Conservation (phyloP, 306 rosid genomes). For the Medicago arabica region DNA sequence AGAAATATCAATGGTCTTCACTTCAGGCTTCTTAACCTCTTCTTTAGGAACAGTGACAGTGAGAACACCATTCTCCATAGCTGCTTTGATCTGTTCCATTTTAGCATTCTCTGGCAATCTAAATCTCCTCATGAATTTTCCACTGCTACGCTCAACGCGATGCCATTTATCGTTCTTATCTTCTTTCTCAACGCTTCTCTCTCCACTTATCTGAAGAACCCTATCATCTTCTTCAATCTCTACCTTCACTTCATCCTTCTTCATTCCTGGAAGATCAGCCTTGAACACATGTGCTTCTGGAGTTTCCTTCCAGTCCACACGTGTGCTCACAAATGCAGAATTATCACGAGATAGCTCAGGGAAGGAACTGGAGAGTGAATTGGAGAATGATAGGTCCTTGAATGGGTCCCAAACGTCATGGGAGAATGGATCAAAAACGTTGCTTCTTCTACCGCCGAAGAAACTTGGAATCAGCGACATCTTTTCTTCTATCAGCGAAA, state of each 20-base stretch:
- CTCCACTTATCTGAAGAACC: neutral
- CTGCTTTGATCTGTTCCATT: neutral
- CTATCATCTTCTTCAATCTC: neutral
- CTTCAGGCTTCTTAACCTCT: neutral
- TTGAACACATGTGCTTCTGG: neutral
- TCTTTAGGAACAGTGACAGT: neutral
- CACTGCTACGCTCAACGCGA: neutral
- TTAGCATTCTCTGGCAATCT: slow-evolving; percentile 10
- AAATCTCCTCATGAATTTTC: neutral
- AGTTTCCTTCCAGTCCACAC: slow-evolving; percentile 22
- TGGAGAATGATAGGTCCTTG: neutral
- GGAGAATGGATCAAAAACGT: neutral
- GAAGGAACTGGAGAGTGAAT: neutral
- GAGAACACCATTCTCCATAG: neutral
- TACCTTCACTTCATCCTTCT: slow-evolving; percentile 1
- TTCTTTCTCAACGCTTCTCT: neutral
- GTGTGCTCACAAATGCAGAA: neutral
- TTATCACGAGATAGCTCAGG: neutral
- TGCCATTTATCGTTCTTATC: slow-evolving; percentile 9
- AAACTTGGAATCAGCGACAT: slow-evolving; percentile 13
- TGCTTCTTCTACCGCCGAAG: neutral
- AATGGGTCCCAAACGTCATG: neutral
- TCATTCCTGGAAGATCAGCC: slow-evolving; percentile 6
- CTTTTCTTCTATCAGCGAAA: too few species aligned
- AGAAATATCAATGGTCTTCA: neutral